Percentiles rank a stretch among this genome's conserved stretches.
Conservation (phyloP, 73 alveolate species). For the Paraurostyla sp. region DNA sequence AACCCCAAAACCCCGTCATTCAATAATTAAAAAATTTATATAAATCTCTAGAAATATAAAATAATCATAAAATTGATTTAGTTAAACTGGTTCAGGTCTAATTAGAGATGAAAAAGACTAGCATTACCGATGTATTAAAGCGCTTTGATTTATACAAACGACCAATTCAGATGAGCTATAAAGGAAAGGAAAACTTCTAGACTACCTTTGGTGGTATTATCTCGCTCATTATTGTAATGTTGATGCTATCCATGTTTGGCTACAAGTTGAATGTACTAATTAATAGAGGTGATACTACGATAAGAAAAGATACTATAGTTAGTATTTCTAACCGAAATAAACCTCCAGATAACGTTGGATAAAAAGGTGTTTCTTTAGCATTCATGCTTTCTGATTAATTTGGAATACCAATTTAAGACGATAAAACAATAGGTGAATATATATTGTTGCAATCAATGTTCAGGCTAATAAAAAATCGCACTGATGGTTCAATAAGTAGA, state of each 20-base stretch:
- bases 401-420: background rate
- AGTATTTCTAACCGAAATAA: background rate
- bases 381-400: background rate
- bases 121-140: no score
- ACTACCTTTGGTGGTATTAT: constrained; percentile 46
- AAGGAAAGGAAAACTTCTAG: constrained; percentile 7
- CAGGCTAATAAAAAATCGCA: background rate
- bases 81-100: no score
- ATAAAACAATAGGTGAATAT: background rate
- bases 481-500: background rate
- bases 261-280: background rate
- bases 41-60: no score
- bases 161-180: no score
- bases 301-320: constrained; percentile 32
- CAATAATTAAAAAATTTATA: no score
- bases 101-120: no score
- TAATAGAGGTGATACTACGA: background rate
- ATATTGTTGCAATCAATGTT: background rate
- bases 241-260: background rate
- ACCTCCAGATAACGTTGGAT: background rate
- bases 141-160: no score
- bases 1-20: no score
- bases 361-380: background rate
- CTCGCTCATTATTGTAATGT: background rate
- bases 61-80: no score